Evolutionary conservation across 352 stramenopile species (phyloP), one percentile per base, ranked within the genome.

Genomic region (Globisporangium middletonii): DNA sequence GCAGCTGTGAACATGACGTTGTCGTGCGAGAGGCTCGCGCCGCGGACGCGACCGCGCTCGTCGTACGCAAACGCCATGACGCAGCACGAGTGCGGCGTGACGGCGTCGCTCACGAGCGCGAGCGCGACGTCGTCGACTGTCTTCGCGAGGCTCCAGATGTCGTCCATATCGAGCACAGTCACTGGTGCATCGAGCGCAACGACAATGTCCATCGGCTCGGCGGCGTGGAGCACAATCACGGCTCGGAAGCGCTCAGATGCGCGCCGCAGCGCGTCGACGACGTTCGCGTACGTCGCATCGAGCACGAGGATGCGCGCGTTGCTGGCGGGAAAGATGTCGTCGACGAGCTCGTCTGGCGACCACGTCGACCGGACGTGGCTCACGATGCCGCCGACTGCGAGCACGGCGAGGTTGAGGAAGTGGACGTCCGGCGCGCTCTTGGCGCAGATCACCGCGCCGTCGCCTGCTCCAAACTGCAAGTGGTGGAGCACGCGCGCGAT

Each of bases 1-100:
- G 76, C 67, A 9, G 82, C 79, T 8, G 84, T 91, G 60, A 92
- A 94, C 48, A 94, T 69, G 11, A 89, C 72, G 38, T 94, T 94
- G 69, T 94, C 82, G 53, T 94, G 84, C n/a, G 82, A 88, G 0
- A 94, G 48, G 41, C 77, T 76, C 2, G 67, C 70, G 9, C 68
- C 80, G 26, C 77, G 77, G 37, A 91, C 65, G 4, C 55, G 46
- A 1, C 83, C 83, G 0, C 58, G 28, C 12, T 62, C 62, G 55
- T 93, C 79, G 57, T 89, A 89, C 18, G 72, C 77, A 42, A 93
- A 93, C 4, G 71, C 57, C 19, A 93, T 60, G 38, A 81, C 52
- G 43, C 77, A 89, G 59, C 66, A 75, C 41, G 87, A 67, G 3
- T 60, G 66, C 2, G 81, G 71, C 47, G 67, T 53, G 5, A 86